These are phyloP conservation scores for Sorghum bicolor DNA, from an alignment of 176 grass and related monocot species.

Conservation along the genomic window Sorghum_bicolor_NCBIv3 NC_012873.2:59584501-59585000, in stretches of 20 bases:
- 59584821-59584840: slow-evolving; percentile 95
- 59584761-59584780: slow-evolving; percentile 99
- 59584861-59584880: slow-evolving; percentile 95
- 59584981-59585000: neutral
- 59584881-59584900: slow-evolving; percentile 53
- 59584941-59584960: neutral
- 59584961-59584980: neutral
- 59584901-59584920: neutral
- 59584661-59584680: slow-evolving; percentile 99
- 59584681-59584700: slow-evolving; percentile 12
- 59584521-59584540: slow-evolving; percentile 98
- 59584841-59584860: slow-evolving; percentile 98
- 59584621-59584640: slow-evolving; percentile 35
- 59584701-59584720: slow-evolving; percentile 6
- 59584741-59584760: slow-evolving; percentile 44
- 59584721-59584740: neutral
- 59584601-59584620: slow-evolving; percentile 45
- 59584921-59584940: neutral
- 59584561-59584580: slow-evolving; percentile 30
- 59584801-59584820: slow-evolving; percentile 99
- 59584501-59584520: slow-evolving; percentile 90
- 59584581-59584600: slow-evolving; percentile 20
- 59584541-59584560: slow-evolving; percentile 89
- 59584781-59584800: slow-evolving; percentile 99
- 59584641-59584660: slow-evolving; percentile 98